These are phyloP conservation scores for Boletus sensibilis DNA, from an alignment of 768 basidiomycete genomes.

Conservation along the genomic window DNA sequence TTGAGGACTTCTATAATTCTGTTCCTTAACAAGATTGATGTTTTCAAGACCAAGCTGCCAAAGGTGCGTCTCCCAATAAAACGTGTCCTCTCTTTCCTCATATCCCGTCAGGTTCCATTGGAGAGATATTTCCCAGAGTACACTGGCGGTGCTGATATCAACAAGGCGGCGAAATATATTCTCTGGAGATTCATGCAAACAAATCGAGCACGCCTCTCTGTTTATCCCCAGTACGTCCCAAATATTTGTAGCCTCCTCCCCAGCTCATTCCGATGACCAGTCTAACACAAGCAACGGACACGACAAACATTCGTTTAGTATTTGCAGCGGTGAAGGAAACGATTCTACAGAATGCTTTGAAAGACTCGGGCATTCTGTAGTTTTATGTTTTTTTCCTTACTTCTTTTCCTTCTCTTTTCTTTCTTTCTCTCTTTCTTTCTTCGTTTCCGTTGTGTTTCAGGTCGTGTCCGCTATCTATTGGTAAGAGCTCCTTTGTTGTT, in stretches of 20 bases:
- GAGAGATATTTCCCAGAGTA: conserved; percentile 85
- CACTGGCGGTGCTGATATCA: conserved; percentile 84
- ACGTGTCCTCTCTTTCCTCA: neutral
- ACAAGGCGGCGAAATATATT: conserved; percentile 93
- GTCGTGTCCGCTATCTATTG: conserved; percentile 29
- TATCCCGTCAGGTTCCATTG: conserved; percentile 54
- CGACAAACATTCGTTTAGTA: conserved; percentile 75
- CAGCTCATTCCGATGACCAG: conserved; percentile 32
- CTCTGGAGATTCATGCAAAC: conserved; percentile 95
- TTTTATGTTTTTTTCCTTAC: neutral
- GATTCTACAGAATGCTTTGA: conserved; percentile 85
- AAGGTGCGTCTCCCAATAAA: conserved; percentile 31
- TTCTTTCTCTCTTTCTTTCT: neutral
- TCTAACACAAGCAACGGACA: conserved; percentile 88
- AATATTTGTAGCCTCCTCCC: neutral
- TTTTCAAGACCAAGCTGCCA: conserved; percentile 72
- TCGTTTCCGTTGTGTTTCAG: conserved; percentile 4
- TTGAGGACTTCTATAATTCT: conserved; percentile 63
- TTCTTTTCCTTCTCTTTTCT: neutral
- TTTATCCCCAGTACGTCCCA: conserved; percentile 81
- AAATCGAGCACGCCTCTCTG: conserved; percentile 77
- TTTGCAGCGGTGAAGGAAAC: conserved; percentile 92
- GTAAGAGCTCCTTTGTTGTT: conserved; percentile 11
- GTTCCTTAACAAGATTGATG: conserved; percentile 71
- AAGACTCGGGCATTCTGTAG: conserved; percentile 81